These are phyloP conservation scores for Pythium periplocum DNA, from an alignment of 352 stramenopile genomes.

Conservation along the genomic window DNA sequence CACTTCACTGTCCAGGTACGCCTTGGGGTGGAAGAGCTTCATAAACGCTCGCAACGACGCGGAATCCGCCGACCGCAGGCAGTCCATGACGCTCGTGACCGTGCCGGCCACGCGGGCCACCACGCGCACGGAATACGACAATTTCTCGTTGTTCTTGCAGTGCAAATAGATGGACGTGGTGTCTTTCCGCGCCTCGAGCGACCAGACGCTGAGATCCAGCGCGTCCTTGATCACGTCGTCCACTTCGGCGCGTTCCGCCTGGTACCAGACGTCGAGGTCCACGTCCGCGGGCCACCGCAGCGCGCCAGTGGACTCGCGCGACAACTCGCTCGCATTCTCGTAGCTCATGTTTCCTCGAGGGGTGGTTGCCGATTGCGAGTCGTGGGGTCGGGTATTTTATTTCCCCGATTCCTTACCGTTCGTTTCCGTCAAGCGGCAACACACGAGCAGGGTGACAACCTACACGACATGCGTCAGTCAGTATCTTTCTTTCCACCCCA, in stretches of 20 bases:
- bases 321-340: slow-evolving; percentile 3
- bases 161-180: slow-evolving; percentile 68
- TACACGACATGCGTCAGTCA: too few relatives aligned
- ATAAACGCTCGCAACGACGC: slow-evolving; percentile 55
- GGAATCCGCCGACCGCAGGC: slow-evolving; percentile 59
- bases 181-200: slow-evolving; percentile 62
- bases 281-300: slow-evolving; percentile 62
- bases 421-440: too few relatives aligned
- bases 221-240: slow-evolving; percentile 63
- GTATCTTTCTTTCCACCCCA: too few relatives aligned
- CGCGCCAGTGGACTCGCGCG: slow-evolving; percentile 8
- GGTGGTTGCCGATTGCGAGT: too few relatives aligned
- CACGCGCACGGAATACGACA: slow-evolving; percentile 64
- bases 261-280: slow-evolving; percentile 73
- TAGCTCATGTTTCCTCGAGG: too few relatives aligned
- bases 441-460: too few relatives aligned
- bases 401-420: too few relatives aligned
- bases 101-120: slow-evolving; percentile 62
- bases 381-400: too few relatives aligned
- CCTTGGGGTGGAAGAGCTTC: slow-evolving; percentile 70
- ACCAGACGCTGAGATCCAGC: slow-evolving; percentile 70
- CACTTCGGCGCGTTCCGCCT: slow-evolving; percentile 59
- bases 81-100: slow-evolving; percentile 74
- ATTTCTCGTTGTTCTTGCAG: slow-evolving; percentile 80
- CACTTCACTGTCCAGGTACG: slow-evolving; percentile 78